Evolutionary conservation across 305 asterid genomes (phyloP), one percentile per base, ranked within the genome.

Genomic region (Ajuga reptans): DNA sequence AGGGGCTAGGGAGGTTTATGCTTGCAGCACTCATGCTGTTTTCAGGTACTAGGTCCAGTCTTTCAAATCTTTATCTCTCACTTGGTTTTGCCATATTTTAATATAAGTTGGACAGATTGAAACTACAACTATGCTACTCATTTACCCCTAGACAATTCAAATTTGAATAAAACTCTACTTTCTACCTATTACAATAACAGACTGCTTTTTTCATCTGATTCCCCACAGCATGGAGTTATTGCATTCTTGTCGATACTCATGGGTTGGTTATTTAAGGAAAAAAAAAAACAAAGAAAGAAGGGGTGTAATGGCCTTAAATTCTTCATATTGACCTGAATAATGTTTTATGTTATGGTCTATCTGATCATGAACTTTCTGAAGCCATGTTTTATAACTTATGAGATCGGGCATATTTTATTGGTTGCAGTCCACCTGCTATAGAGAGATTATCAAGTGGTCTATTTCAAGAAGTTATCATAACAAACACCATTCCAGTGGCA

Each of bases 1-100:
- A 78, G 98, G 98, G 47, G 98, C 98, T 46, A 86, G 96, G 82
- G 98, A 91, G 83, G 98, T 91, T 66, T 87, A 87, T 78, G 98
- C 98, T 49, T 91, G 98, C 86, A 79, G 88, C 82, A 91, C 98
- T 14, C 98, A 89, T 73, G 98, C 95, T 11, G 96, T 91, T 58
- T 91, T 89, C 82, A 91, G 97, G 96, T 91, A 79, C 43, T 65
- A 9, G 41, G 31, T 56, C 65, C 72, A 71, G 65, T 52, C 62
- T 31, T 61, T 41, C 14, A 50, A 24, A 64, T 72, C 49, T 54
- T 46, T 27, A 61, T 47, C 53, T 34, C 17, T 66, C 52, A 4
- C 18, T 16, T 52, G 15, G 29, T 36, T 66, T 43, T 62, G 7
- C 10, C 14, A 5, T 41, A 66, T 64, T 47, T 66, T 68, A 36